Conservation (phyloP, 164 flowering plant genomes). For the Annona cherimola region DNA sequence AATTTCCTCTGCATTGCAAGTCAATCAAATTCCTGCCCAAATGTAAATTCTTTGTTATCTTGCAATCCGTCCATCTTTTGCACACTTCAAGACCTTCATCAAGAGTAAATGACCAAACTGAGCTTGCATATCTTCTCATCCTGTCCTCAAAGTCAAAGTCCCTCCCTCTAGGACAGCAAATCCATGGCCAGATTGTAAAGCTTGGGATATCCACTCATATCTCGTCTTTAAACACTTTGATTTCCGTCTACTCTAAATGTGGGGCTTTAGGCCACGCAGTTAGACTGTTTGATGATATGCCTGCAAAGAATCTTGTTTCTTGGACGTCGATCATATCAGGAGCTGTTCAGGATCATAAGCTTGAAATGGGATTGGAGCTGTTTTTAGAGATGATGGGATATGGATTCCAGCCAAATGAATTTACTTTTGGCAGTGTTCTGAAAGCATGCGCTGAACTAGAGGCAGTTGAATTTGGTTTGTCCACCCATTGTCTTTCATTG, state of each 20-base stretch:
- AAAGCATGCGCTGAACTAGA: slow-evolving; percentile 23
- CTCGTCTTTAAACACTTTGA: slow-evolving; percentile 36
- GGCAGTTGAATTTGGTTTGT: slow-evolving; percentile 22
- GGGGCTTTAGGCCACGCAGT: slow-evolving; percentile 24
- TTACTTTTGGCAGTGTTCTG: slow-evolving; percentile 39
- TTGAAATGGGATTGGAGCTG: slow-evolving; percentile 28
- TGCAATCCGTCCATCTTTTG: not conserved
- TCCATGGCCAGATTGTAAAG: slow-evolving; percentile 35
- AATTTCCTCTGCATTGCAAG: not conserved
- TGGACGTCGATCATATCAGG: slow-evolving; percentile 49
- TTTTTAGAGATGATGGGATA: slow-evolving; percentile 30
- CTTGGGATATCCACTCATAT: slow-evolving; percentile 24
- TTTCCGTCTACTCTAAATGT: slow-evolving; percentile 32
- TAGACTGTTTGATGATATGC: slow-evolving; percentile 51
- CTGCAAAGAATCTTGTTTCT: slow-evolving; percentile 42
- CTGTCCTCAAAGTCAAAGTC: slow-evolving; percentile 22
- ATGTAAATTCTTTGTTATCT: not conserved
- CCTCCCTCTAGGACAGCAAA: slow-evolving; percentile 22
- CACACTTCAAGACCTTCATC: slow-evolving; percentile 2
- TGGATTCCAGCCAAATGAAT: slow-evolving; percentile 46
- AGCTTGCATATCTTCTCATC: slow-evolving; percentile 24
- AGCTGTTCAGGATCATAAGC: slow-evolving; percentile 29
- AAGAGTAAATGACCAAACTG: slow-evolving; percentile 10
- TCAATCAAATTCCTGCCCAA: not conserved
- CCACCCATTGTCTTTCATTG: slow-evolving; percentile 33